These are phyloP conservation scores for Rhizophora mangle DNA, from an alignment of 345 rosid species.

Conservation along the genomic window DNA sequence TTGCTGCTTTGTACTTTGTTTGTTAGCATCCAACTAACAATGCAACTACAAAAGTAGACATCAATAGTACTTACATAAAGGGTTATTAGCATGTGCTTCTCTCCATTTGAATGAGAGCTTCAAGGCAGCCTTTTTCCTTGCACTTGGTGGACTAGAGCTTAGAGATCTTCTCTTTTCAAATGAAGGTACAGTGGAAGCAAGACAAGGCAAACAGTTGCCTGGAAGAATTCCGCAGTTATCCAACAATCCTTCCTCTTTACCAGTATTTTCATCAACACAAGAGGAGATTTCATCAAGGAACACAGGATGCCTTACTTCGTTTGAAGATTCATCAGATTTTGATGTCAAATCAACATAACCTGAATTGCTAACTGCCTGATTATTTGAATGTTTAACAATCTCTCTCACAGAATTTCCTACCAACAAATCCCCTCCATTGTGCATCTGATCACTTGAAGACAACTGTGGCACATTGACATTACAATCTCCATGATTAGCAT, in stretches of 20 bases:
- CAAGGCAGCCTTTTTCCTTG: constrained; percentile 27
- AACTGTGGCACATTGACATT: constrained; percentile 21
- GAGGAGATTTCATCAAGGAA: constrained; percentile 49
- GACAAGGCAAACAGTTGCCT: constrained; percentile 35
- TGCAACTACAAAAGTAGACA: background rate
- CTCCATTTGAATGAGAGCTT: constrained; percentile 32
- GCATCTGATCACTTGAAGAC: constrained; percentile 34
- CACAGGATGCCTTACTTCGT: constrained; percentile 45
- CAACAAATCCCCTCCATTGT: constrained; percentile 36
- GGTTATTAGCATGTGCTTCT: constrained; percentile 25
- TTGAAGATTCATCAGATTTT: constrained; percentile 17
- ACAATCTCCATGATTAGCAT: constrained; percentile 35
- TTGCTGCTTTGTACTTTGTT: background rate
- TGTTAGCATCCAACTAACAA: background rate
- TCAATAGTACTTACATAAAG: constrained; percentile 16
- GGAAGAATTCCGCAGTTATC: constrained; percentile 35
- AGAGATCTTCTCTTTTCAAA: constrained; percentile 34
- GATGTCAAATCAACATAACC: constrained; percentile 32
- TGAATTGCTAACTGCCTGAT: constrained; percentile 22
- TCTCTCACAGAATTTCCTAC: constrained; percentile 36
- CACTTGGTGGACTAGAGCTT: constrained; percentile 30
- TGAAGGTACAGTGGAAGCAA: constrained; percentile 25
- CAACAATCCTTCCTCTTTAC: constrained; percentile 24
- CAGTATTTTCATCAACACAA: constrained; percentile 24
- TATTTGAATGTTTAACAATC: constrained; percentile 23